Conservation (phyloP, 495 filamentous ascomycete species). For the Aspergillus steynii region DNA sequence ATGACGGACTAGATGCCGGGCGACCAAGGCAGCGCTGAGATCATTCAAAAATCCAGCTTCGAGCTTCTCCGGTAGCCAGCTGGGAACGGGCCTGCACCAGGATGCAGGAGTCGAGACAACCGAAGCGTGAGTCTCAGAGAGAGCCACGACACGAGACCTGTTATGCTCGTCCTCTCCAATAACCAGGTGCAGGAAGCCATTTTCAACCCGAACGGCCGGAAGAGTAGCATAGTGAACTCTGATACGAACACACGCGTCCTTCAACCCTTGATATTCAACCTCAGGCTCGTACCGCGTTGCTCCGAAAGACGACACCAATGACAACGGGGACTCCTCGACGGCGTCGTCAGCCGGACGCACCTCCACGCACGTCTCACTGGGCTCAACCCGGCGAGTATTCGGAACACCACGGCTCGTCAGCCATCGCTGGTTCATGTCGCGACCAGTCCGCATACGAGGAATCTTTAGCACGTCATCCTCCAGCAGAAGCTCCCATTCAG, state of each 20-base stretch:
- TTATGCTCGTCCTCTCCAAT: neutral
- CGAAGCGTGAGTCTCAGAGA: neutral
- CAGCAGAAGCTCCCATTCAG: neutral
- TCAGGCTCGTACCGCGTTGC: neutral
- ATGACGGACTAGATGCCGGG: neutral
- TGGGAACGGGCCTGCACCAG: neutral
- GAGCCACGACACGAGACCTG: neutral
- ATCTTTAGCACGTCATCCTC: conserved; percentile 4
- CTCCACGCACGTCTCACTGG: neutral
- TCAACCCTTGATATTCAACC: neutral
- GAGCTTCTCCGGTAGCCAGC: neutral
- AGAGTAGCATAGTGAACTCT: neutral
- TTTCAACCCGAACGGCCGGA: neutral
- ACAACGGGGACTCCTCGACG: neutral
- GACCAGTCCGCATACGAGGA: neutral
- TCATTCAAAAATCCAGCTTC: neutral
- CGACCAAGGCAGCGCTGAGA: neutral
- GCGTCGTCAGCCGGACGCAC: neutral
- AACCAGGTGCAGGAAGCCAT: neutral
- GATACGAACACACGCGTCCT: neutral
- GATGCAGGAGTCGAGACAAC: neutral
- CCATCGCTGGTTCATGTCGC: conserved; percentile 8
- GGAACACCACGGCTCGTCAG: neutral
- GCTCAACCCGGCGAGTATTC: neutral
- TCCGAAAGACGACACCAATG: neutral